Evolutionary conservation across 2,329 filamentous ascomycete genomes (phyloP), one percentile per base, ranked within the genome.

Genomic region (Dendrostoma leiphaemia): DNA sequence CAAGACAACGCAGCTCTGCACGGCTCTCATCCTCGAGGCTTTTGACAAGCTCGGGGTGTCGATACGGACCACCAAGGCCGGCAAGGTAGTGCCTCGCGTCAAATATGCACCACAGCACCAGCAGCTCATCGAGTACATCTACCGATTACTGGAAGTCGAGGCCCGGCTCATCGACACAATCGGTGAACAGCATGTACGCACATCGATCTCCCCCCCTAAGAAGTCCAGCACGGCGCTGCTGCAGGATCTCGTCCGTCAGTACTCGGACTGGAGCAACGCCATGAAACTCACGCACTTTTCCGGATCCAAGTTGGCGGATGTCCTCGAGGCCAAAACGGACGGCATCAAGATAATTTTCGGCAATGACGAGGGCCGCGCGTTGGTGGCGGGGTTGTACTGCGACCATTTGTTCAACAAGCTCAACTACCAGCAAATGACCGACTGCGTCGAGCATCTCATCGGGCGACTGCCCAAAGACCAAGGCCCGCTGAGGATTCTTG

Each of bases 41-140:
- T 70, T 72, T 23, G 64, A 70, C 24, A 28, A 67, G 46, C 61
- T 73, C 0, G 71, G 71, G 1, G 65, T 56, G 15, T 15, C 45
- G 2, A 31, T 63, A 26, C 51, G 61, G 0, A 49, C 49, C 3
- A 64, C 67, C 3, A 40, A 28, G 2, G 28, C 65, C 4, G 65
- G 68, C 24, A 53, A 66, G 48, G 40, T n/a, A 6, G 57, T 69
- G 1, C 19, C 56, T 2, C 61, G 64, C 2, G 62, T 72, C 10
- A 34, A 48, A 1, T 62, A 65, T 44, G 48, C 60, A 6, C 56
- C 65, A 1, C 53, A 65, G 40, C 70, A 73, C 49, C 24, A 57
- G 2, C 61, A 61, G n/a, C 53, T 73, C 6, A 58, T 68, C 12
- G 55, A 65, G 0, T 69, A 64, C 38, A 56, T 73, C 1, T 73